Evolutionary conservation across 169 alveolate species (phyloP), one percentile per base, ranked within the genome.

Genomic region (Plasmodium coatneyi): DNA sequence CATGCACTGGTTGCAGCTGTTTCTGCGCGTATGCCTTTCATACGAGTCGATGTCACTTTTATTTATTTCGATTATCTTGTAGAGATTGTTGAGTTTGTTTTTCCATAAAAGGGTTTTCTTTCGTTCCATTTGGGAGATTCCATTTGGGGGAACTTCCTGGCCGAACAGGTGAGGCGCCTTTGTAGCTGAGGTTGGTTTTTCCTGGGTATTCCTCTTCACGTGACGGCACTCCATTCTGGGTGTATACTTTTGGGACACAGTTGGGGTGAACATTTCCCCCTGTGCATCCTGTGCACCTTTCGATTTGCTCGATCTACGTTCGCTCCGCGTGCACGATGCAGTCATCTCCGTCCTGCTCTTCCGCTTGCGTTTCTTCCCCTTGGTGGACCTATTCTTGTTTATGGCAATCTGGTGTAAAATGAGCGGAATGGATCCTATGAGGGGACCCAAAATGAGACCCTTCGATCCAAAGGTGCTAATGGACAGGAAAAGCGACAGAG

Each of bases 381-480:
- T 66, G 6, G 30, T 30, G 2, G 82, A 49, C 19, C 71, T 78
- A 3, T 87, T 87, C 71, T 87, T 56, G 71, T 76, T 56, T 1
- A 87, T 78, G 30, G 89, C 89, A 14, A 79, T 41, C 54, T 87
- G 93, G 39, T 87, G 93, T 70, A 87, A 16, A 56, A 87, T 87
- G 32, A 87, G 49, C 3, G 93, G 93, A 46, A 92, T 82, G 52
- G 92, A 74, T n/a, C 92, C 87, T 60, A 78, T 76, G 12, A 82
- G 86, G 19, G 86, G 93, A 3, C 96, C 96, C 30, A 95, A 36
- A 72, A 95, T 92, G 19, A 95, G 71, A 10, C 96, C 96, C 79
- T 95, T 95, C 25, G 93, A 80, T 28, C 96, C 96, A 56, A 95
- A 82, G 5, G 95, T 92, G 16, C 93, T 90, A 14, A 95, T 91